phyloP scores from a whole-genome alignment of 176 grass and related monocot genomes.

The Canna indica region DNA sequence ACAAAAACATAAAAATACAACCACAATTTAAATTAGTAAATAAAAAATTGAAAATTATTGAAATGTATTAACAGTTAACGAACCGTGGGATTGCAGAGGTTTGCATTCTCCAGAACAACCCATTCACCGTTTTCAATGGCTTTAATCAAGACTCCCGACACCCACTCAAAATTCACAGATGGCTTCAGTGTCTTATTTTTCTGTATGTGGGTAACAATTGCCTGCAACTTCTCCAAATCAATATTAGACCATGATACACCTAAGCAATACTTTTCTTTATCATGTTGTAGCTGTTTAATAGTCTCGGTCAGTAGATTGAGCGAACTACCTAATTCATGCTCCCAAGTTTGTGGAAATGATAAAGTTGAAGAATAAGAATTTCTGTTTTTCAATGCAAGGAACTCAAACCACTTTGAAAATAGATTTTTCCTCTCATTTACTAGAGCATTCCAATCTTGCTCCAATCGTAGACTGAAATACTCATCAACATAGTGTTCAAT shows the following conservation, averaged over 20 bases:
- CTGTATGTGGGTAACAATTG: slow-evolving; percentile 44
- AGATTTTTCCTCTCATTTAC: slow-evolving; percentile 51
- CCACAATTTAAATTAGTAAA: slow-evolving; percentile 18
- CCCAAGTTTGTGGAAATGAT: slow-evolving; percentile 33
- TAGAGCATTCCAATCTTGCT: slow-evolving; percentile 39
- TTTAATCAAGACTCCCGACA: slow-evolving; percentile 66
- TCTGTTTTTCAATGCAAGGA: slow-evolving; percentile 46
- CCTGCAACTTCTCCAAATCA: slow-evolving; percentile 46
- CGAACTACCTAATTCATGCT: slow-evolving; percentile 31
- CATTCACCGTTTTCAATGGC: slow-evolving; percentile 80
- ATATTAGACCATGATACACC: slow-evolving; percentile 44
- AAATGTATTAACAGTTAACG: slow-evolving; percentile 20
- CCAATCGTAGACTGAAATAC: slow-evolving; percentile 62
- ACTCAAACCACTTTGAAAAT: slow-evolving; percentile 77
- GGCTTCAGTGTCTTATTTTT: slow-evolving; percentile 40
- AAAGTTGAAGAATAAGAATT: slow-evolving; percentile 26
- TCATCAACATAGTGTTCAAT: slow-evolving; percentile 64
- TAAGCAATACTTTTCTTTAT: slow-evolving; percentile 43
- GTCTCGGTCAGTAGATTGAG: slow-evolving; percentile 51
- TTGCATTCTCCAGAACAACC: slow-evolving; percentile 92
- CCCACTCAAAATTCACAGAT: slow-evolving; percentile 81
- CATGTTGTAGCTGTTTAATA: slow-evolving; percentile 57
- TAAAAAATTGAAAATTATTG: slow-evolving; percentile 2
- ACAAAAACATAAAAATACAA: background rate
- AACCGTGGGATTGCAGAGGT: slow-evolving; percentile 95